Evolutionary conservation across 2,329 filamentous ascomycete genomes (phyloP), one percentile per base, ranked within the genome.

Genomic region (Sporothrix curviconia): DNA sequence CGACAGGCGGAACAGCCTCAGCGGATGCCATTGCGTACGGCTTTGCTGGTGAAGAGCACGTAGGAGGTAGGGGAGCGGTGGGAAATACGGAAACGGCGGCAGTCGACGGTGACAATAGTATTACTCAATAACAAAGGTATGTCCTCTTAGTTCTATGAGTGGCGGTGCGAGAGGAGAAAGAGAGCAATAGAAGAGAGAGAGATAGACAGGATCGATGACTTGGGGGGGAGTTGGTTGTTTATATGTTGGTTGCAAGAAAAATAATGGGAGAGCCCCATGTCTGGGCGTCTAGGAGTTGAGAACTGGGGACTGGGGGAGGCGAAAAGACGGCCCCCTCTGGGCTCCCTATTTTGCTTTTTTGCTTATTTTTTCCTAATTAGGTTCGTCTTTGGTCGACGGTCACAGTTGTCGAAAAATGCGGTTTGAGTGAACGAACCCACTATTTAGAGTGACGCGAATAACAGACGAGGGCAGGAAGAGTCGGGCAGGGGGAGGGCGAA

Each of bases 171-270:
- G 17, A 15, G 7, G n/a, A 36, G 9, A 15, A 5, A 25, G n/a
- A 8, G 46, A n/a, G 22, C 14, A 19, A 9, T 19, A 19, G 15
- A n/a, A 25, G 22, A n/a, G 15, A 14, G 28, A 22, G 39, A 25
- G 24, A 39, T 22, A n/a, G n/a, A n/a, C 22, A 30, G 28, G 40
- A 14, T 30, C 15, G 40, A 19, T 19, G 17, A 47, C 9, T 36
- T 7, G 42, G 53, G 40, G 34, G 7, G 40, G 22, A 3, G 14
- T n/a, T 19, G 19, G 50, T 28, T 50, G 56, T 55, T 58, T 58
- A 58, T 55, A 55, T 55, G 52, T 28, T 46, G 52, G 39, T 36
- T n/a, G n/a, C n/a, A n/a, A n/a, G n/a, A n/a, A n/a, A n/a, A n/a
- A n/a, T n/a, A n/a, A n/a, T n/a, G n/a, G n/a, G n/a, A n/a, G n/a